Base-by-base conservation (phyloP, 2,329 filamentous ascomycete species). In the Aureobasidium melanogenum region DNA sequence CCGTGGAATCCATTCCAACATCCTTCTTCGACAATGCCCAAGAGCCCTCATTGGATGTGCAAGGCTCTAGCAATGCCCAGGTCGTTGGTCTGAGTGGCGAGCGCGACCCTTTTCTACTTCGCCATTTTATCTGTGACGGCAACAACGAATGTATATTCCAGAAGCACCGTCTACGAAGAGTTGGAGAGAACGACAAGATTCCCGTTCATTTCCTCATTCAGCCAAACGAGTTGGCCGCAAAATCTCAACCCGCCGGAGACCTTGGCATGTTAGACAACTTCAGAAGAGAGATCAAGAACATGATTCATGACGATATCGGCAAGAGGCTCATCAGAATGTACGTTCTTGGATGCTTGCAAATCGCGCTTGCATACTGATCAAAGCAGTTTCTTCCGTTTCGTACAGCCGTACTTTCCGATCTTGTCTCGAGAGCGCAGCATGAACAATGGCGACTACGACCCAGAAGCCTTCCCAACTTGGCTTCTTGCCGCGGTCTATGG, bases 371-470 rank as follows among this genome's bases (percentile, higher is more conserved):
- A 15, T 44, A 38, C 43, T 56, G 38, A 50, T 10, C 5, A 36
- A 36, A 43, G 6, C 54, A 64, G 63, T 34, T 73, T 76, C 67
- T 73, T 74, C 63, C 71, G 70, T 64, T 77, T 76, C 65, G 73
- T 78, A 55, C 73, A 77, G 51, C 76, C 76, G 15, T 77, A 76
- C 65, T 77, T 77, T 64, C 76, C 76, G 5, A 71, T 78, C 14
- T 61, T 77, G 14, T 73, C 70, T n/a, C 68, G 72, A 59, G 71
- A 70, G 55, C 70, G 73, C 65, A 65, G 70, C 39, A 72, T 67
- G 38, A 54, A 63, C 2, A 65, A 68, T 24, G 70, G 69, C 1
- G 64, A 70, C 3, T 66, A 64, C 24, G 66, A 72, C 14, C 68
- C 75, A 1, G 65, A 71, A 52, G 67, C 67, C 24, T 64, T 76